Conservation (phyloP, 192 early-diverging fungal genomes). For the Dissophora globulifera region DNA sequence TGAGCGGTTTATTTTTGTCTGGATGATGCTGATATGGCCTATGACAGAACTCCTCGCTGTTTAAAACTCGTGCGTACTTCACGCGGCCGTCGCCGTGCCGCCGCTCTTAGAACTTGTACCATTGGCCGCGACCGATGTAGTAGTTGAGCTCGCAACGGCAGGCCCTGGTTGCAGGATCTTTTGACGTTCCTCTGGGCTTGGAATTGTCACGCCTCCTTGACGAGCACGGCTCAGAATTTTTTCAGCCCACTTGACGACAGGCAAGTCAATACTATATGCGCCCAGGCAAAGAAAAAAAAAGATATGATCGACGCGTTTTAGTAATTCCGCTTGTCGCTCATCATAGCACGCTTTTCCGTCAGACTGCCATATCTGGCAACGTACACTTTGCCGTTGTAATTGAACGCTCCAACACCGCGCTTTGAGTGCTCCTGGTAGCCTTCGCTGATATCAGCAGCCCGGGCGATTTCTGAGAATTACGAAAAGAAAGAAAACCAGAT, state of each 20-base stretch:
- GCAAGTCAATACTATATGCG: slow-evolving; percentile 76
- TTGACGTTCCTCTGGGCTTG: slow-evolving; percentile 33
- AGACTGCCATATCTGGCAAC: too few species aligned
- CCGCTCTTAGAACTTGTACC: slow-evolving; percentile 6
- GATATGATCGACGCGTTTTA: too few species aligned
- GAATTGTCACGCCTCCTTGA: slow-evolving; percentile 60
- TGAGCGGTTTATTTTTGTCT: too few species aligned
- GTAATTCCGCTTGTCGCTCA: too few species aligned
- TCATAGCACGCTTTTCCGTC: too few species aligned
- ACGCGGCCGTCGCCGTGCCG: background rate
- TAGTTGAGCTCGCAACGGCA: background rate
- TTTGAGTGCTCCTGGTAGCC: slow-evolving; percentile 71
- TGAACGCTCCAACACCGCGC: slow-evolving; percentile 90
- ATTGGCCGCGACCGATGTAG: slow-evolving; percentile 7
- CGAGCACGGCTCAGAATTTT: slow-evolving; percentile 73
- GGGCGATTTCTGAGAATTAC: slow-evolving; percentile 72
- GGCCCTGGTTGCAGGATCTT: slow-evolving; percentile 17
- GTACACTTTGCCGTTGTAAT: slow-evolving; percentile 91
- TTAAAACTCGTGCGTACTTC: too few species aligned
- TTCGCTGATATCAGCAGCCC: slow-evolving; percentile 77
- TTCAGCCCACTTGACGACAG: slow-evolving; percentile 92
- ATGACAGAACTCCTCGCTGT: too few species aligned
- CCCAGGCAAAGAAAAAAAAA: background rate
- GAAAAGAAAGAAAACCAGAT: too few species aligned
- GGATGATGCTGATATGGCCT: too few species aligned